Evolutionary conservation across 371 early-diverging fungal species (phyloP), one percentile per base, ranked within the genome.

Genomic region (Mucor saturninus): DNA sequence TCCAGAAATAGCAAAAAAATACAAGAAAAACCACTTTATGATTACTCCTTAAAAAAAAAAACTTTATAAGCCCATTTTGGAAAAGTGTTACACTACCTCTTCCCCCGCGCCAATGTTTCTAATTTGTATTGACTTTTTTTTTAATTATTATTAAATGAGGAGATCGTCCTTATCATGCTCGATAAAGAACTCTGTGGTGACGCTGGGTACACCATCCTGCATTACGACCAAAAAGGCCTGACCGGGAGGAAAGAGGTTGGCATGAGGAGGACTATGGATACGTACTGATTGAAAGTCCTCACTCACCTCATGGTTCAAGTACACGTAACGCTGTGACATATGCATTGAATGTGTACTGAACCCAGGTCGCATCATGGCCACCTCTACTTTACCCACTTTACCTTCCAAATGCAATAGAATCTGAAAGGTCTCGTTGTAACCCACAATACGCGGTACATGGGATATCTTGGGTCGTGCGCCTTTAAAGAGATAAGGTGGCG

Each of bases 291-390:
- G 55, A 35, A 69, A 14, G 50, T 68, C 73, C n/a, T 63, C 14
- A 13, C 54, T 31, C 2, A 71, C 60, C 54, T 65, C 51, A 53
- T 76, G 57, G 21, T 52, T 14, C 55, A 81, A 52, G 62, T 61
- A 67, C 50, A 81, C 73, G 66, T 84, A 82, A 14, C 89, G 74
- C 59, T 86, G 88, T 5, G 82, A 83, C 85, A 89, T 86, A 61
- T 86, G 85, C 53, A 82, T 79, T 11, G 86, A 84, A 61, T 89
- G 89, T 10, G 89, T 89, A 46, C 82, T 80, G 62, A 89, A 85
- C 3, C 88, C 88, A 46, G 76, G 71, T 30, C 77, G 65, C 11
- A 86, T 62, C 42, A 82, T 9, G 9, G 69, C 79, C 10, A 80
- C 84, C 32, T 69, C 66, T 35, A 83, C 13, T 13, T 74, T 71